A percentile compares a stretch with the other conserved stretches of the same genome.
phyloP scores from a whole-genome alignment of 1,284 basidiomycete genomes.

The Tilletia caries region DNA sequence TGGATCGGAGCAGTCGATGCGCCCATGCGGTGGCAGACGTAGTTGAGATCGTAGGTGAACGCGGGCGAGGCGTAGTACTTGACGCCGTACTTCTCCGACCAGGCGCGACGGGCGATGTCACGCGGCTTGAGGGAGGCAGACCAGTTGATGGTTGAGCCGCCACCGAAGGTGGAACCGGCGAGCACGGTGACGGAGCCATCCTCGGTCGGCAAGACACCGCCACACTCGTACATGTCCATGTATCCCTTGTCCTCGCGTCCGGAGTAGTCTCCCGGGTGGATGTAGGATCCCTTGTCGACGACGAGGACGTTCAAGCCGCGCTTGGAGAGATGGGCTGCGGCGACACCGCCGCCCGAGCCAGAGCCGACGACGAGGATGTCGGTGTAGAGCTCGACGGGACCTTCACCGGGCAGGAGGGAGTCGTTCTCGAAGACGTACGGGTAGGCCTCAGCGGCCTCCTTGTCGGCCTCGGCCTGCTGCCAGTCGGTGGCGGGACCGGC shows the following conservation, averaged over 20 bases:
- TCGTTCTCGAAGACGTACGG: constrained; percentile 49
- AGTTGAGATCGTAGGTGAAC: constrained; percentile 54
- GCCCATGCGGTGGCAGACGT: constrained; percentile 55
- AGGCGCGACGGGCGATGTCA: constrained; percentile 54
- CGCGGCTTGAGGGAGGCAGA: constrained; percentile 56
- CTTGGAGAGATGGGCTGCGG: constrained; percentile 50
- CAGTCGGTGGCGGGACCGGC: constrained; percentile 42
- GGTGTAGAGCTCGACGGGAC: constrained; percentile 42
- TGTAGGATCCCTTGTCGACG: constrained; percentile 57
- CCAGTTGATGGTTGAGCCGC: constrained; percentile 59
- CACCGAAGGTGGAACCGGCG: constrained; percentile 56
- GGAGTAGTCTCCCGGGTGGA: constrained; percentile 50
- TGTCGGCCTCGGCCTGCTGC: constrained; percentile 26
- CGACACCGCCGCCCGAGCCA: constrained; percentile 57
- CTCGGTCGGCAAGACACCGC: constrained; percentile 55
- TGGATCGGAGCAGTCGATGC: constrained; percentile 50
- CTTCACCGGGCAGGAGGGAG: constrained; percentile 25
- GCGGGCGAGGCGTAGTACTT: constrained; percentile 52
- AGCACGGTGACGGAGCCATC: constrained; percentile 55
- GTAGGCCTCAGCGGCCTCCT: constrained; percentile 25
- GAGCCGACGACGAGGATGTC: constrained; percentile 56
- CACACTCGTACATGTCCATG: constrained; percentile 53
- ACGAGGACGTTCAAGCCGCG: constrained; percentile 55
- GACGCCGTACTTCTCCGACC: constrained; percentile 54
- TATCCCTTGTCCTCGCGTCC: constrained; percentile 53